Evolutionary conservation across 768 basidiomycete species (phyloP).

Genomic region (Tephrocybe sp.): DNA sequence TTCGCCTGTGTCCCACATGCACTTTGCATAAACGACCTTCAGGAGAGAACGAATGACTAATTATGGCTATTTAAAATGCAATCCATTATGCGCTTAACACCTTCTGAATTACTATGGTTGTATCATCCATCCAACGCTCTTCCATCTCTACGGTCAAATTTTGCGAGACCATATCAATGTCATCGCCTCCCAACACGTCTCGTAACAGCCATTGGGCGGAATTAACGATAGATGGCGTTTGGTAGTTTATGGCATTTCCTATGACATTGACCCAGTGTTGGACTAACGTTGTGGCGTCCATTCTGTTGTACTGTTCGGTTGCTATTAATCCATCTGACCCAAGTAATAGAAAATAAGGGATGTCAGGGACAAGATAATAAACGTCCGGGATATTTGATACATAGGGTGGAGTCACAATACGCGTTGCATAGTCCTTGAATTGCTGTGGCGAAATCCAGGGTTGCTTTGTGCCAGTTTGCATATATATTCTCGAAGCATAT

Average conservation of each 20-base stretch:
- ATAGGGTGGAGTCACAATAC: conserved; percentile 40
- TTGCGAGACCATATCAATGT: conserved; percentile 31
- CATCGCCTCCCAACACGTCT: conserved; percentile 38
- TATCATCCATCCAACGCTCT: conserved; percentile 44
- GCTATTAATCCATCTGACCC: conserved; percentile 38
- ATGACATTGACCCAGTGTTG: conserved; percentile 6
- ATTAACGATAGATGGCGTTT: conserved; percentile 18
- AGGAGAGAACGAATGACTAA: conserved; percentile 2
- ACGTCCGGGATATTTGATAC: conserved; percentile 41
- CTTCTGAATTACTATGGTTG: conserved; percentile 39
- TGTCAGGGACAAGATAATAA: conserved; percentile 27
- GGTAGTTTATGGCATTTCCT: conserved; percentile 5
- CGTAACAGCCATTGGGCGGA: conserved; percentile 37
- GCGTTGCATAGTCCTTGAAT: conserved; percentile 29
- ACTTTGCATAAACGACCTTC: conserved; percentile 23
- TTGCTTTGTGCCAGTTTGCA: conserved; percentile 17
- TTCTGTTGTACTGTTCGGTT: conserved; percentile 9
- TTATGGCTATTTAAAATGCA: background rate
- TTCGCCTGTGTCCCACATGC: conserved; percentile 55
- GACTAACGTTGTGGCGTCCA: conserved; percentile 7
- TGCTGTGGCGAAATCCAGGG: conserved; percentile 29
- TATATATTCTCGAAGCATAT: conserved; percentile 2
- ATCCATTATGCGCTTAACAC: background rate
- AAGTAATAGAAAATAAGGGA: conserved; percentile 36
- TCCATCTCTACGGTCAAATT: conserved; percentile 44